phyloP scores from a whole-genome alignment of 257 asterid genomes.

The Nicotiana tabacum region DNA sequence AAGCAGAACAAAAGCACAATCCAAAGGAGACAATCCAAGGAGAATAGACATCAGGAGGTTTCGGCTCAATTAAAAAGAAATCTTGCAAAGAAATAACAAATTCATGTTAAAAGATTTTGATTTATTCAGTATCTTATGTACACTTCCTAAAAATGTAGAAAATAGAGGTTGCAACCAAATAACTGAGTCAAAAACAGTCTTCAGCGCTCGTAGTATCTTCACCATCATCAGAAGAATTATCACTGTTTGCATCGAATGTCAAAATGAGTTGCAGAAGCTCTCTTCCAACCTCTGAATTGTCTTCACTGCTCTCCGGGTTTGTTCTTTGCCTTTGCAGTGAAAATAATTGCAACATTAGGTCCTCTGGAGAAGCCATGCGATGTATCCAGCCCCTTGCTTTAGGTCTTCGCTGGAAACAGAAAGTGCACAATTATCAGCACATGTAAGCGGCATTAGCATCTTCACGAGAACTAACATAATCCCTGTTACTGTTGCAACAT shows the following conservation, averaged over 20 bases:
- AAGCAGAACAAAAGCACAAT: neutral
- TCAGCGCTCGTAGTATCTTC: constrained; percentile 28
- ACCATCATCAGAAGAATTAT: constrained; percentile 35
- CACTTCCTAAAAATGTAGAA: constrained; percentile 11
- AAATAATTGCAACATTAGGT: constrained; percentile 50
- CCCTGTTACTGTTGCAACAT: constrained; percentile 13
- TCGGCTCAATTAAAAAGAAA: neutral
- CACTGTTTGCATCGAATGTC: constrained; percentile 35
- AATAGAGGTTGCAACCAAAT: neutral
- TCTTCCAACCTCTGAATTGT: constrained; percentile 28
- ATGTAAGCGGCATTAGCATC: constrained; percentile 16
- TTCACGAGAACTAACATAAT: constrained; percentile 9
- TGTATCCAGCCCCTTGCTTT: constrained; percentile 42
- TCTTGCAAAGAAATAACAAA: neutral
- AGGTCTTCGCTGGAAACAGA: constrained; percentile 52
- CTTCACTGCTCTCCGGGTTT: constrained; percentile 27
- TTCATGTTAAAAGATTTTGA: constrained; percentile 10
- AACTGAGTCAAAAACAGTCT: constrained; percentile 24
- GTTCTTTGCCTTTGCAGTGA: constrained; percentile 36
- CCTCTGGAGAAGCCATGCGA: constrained; percentile 42
- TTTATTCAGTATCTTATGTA: constrained; percentile 20
- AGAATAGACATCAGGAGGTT: neutral
- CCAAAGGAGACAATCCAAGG: neutral
- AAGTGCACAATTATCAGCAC: constrained; percentile 43
- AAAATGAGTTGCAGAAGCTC: constrained; percentile 46